Evolutionary conservation across 2,329 filamentous ascomycete species (phyloP).

Genomic region (Aschersonia sp.): DNA sequence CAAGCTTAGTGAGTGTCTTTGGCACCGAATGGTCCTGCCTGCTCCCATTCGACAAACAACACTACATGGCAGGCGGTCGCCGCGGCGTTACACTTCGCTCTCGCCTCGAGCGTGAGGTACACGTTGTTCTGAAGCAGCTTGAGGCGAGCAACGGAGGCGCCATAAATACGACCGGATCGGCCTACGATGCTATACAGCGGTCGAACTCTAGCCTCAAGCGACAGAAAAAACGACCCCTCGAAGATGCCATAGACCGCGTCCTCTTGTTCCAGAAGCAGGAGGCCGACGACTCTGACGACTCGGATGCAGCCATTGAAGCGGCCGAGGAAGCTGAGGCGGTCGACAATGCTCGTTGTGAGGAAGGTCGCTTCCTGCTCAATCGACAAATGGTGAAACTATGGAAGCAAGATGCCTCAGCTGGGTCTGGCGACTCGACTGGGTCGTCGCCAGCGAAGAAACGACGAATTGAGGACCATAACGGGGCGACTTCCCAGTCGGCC

Average conservation of each 20-base stretch:
- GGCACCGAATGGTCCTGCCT: not conserved
- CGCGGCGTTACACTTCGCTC: slow-evolving; percentile 9
- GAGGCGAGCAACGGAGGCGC: slow-evolving; percentile 47
- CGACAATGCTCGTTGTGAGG: slow-evolving; percentile 1
- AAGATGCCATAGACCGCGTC: slow-evolving; percentile 75
- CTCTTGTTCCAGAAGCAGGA: slow-evolving; percentile 59
- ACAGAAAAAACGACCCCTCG: slow-evolving; percentile 65
- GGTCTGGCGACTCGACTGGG: slow-evolving; percentile 7
- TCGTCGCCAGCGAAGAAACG: slow-evolving; percentile 17
- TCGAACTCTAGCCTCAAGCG: slow-evolving; percentile 82
- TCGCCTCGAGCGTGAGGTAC: slow-evolving; percentile 54
- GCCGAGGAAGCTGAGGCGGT: slow-evolving; percentile 15
- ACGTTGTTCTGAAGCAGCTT: slow-evolving; percentile 65
- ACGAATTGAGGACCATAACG: slow-evolving; percentile 12
- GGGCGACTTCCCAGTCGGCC: too few species aligned
- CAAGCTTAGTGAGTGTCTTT: not conserved
- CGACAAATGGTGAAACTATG: slow-evolving; percentile 26
- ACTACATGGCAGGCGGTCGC: not conserved
- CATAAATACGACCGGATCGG: slow-evolving; percentile 35
- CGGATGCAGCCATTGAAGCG: slow-evolving; percentile 32
- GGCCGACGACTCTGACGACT: slow-evolving; percentile 37
- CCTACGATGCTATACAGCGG: slow-evolving; percentile 68
- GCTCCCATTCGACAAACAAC: not conserved
- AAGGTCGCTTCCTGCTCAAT: slow-evolving; percentile 25
- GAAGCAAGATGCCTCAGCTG: slow-evolving; percentile 12